These are phyloP conservation scores for Avena sativa DNA, from an alignment of 176 grass and related monocot species.

Conservation along the genomic window DNA sequence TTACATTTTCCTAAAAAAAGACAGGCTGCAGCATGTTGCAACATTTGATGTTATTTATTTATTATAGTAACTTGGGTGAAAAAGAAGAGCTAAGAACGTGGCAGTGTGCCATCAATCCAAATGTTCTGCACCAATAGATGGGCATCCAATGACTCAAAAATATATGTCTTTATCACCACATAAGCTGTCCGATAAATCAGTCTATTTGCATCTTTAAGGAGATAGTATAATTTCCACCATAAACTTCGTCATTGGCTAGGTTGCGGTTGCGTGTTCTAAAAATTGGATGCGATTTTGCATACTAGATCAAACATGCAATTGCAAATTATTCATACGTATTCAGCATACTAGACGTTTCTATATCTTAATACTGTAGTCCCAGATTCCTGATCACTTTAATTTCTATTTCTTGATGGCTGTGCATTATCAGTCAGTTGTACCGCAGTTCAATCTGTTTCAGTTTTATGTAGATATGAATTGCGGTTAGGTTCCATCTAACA, in stretches of 20 bases:
- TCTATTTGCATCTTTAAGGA: background rate
- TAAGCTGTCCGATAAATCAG: background rate
- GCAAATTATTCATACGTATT: slow-evolving; percentile 2
- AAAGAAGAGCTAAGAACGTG: background rate
- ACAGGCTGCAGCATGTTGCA: background rate
- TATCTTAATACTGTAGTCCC: slow-evolving; percentile 5
- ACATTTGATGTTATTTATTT: background rate
- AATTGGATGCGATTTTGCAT: background rate
- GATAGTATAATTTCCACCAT: background rate
- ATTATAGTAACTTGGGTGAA: background rate
- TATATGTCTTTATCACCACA: background rate
- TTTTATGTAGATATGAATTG: slow-evolving; percentile 31
- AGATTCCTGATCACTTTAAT: slow-evolving; percentile 14
- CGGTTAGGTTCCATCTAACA: slow-evolving; percentile 25
- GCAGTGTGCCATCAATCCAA: background rate
- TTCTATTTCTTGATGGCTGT: slow-evolving; percentile 17
- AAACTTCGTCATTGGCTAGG: background rate
- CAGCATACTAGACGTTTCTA: slow-evolving; percentile 5
- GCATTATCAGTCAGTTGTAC: slow-evolving; percentile 20
- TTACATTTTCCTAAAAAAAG: background rate
- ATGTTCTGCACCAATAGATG: background rate
- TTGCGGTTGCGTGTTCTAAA: background rate
- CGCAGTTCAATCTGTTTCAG: background rate
- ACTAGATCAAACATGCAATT: background rate
- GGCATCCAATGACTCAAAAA: background rate